Percentiles rank a stretch among this genome's conserved stretches.
These are phyloP conservation scores for Saccharomycopsis guyanensis DNA, from an alignment of 805 yeast genomes.

Conservation along the genomic window DNA sequence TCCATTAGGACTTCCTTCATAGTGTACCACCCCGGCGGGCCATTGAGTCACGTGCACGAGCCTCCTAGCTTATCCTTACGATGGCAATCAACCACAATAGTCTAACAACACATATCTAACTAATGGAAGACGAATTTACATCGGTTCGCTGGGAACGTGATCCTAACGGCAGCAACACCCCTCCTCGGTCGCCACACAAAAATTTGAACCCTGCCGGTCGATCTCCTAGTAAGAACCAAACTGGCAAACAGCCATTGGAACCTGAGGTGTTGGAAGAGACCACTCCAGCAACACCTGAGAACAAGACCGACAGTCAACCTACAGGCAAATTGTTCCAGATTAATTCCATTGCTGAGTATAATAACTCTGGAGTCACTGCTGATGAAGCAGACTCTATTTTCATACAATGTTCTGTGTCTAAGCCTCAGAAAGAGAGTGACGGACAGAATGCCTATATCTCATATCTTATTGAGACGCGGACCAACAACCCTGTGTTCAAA, in stretches of 20 bases:
- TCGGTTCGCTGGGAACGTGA: constrained; percentile 20
- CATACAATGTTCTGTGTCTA: constrained; percentile 39
- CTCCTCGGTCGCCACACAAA: constrained; percentile 2
- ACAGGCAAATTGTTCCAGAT: background rate
- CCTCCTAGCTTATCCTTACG: too few species aligned
- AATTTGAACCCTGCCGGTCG: too few species aligned
- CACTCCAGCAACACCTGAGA: too few species aligned
- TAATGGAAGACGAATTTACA: constrained; percentile 19
- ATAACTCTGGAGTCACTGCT: background rate
- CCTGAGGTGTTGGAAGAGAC: too few species aligned
- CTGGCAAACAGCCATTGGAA: too few species aligned
- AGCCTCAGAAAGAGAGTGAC: constrained; percentile 65
- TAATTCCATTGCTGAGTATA: background rate
- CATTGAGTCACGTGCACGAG: too few species aligned
- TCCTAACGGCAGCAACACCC: background rate
- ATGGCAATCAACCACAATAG: too few species aligned
- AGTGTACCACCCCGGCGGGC: too few species aligned
- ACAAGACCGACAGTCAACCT: too few species aligned
- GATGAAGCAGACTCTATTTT: constrained; percentile 21
- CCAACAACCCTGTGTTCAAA: constrained; percentile 54
- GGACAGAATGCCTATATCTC: constrained; percentile 73
- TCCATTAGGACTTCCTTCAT: too few species aligned
- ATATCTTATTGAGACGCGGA: constrained; percentile 55
- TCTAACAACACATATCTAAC: too few species aligned
- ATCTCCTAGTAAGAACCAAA: too few species aligned